A percentile compares a stretch with the other conserved stretches of the same genome.
These are phyloP conservation scores for Lizonia empirigonia DNA, from an alignment of 2,329 filamentous ascomycete genomes.

Conservation along the genomic window DNA sequence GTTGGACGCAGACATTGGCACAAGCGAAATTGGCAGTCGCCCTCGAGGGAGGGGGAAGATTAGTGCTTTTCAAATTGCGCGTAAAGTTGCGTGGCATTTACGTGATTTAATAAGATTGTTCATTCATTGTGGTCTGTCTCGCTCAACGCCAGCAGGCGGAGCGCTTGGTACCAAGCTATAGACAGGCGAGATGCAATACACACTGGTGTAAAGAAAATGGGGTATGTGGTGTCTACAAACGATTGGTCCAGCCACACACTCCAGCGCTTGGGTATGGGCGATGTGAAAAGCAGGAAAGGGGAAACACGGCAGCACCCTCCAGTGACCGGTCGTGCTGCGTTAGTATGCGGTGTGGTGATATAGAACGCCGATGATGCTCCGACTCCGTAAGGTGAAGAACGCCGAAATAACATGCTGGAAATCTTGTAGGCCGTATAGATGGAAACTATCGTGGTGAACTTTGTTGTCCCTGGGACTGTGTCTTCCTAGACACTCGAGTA, in stretches of 20 bases:
- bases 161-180: slow-evolving; percentile 39
- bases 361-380: slow-evolving; percentile 45
- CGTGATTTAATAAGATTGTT: not conserved
- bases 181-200: slow-evolving; percentile 33
- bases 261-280: slow-evolving; percentile 47
- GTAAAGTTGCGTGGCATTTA: not conserved
- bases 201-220: slow-evolving; percentile 11
- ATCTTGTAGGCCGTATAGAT: not conserved
- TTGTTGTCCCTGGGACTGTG: slow-evolving; percentile 1
- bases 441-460: slow-evolving; percentile 9
- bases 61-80: not conserved
- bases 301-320: not conserved
- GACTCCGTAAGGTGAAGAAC: slow-evolving; percentile 19
- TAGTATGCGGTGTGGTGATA: slow-evolving; percentile 22
- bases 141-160: slow-evolving; percentile 38
- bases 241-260: slow-evolving; percentile 39
- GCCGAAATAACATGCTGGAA: slow-evolving; percentile 13
- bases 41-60: not conserved
- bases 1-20: not conserved
- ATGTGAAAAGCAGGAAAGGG: slow-evolving; percentile 24
- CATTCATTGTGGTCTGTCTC: slow-evolving; percentile 34
- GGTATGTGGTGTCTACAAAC: slow-evolving; percentile 29
- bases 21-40: not conserved
- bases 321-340: slow-evolving; percentile 2
- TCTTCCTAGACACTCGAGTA: slow-evolving; percentile 9